Evolutionary conservation across 768 basidiomycete species (phyloP).

Genomic region (Macrolepiota albuminosa): DNA sequence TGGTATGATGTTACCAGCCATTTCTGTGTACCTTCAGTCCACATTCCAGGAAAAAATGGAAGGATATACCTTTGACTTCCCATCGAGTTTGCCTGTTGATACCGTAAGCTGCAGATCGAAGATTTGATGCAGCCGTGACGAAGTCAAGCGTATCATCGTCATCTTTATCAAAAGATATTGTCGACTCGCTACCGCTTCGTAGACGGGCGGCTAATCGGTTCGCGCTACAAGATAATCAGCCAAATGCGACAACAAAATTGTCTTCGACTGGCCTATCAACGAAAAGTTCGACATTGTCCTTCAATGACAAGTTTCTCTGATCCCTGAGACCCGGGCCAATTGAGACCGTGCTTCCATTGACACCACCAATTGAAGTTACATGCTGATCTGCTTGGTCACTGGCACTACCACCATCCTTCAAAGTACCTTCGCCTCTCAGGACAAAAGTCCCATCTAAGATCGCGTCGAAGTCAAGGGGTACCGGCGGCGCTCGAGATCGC

Average conservation of each 20-base stretch:
- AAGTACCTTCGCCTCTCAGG: slow-evolving; percentile 24
- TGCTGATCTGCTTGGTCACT: slow-evolving; percentile 2
- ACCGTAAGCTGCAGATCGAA: slow-evolving; percentile 86
- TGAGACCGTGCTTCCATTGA: slow-evolving; percentile 19
- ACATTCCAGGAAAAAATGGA: neutral
- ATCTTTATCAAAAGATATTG: slow-evolving; percentile 93
- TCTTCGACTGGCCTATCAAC: slow-evolving; percentile 58
- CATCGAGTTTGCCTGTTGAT: slow-evolving; percentile 89
- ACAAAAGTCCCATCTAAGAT: slow-evolving; percentile 65
- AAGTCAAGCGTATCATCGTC: slow-evolving; percentile 97
- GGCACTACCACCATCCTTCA: slow-evolving; percentile 11
- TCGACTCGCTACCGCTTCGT: slow-evolving; percentile 52
- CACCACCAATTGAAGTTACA: slow-evolving; percentile 1
- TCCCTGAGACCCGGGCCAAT: slow-evolving; percentile 61
- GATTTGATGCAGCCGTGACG: slow-evolving; percentile 90
- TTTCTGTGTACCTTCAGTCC: slow-evolving; percentile 49
- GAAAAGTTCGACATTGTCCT: slow-evolving; percentile 82
- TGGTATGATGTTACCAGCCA: slow-evolving; percentile 99
- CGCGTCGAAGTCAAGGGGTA: slow-evolving; percentile 74
- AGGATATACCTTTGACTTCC: slow-evolving; percentile 83
- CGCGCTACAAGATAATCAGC: slow-evolving; percentile 47
- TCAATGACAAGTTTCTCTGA: slow-evolving; percentile 70
- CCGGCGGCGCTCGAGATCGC: slow-evolving; percentile 83
- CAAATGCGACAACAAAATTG: neutral
- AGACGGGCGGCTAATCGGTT: slow-evolving; percentile 70